Evolutionary conservation across 2,329 filamentous ascomycete species (phyloP).

Genomic region (Chalaropsis thielavioides): DNA sequence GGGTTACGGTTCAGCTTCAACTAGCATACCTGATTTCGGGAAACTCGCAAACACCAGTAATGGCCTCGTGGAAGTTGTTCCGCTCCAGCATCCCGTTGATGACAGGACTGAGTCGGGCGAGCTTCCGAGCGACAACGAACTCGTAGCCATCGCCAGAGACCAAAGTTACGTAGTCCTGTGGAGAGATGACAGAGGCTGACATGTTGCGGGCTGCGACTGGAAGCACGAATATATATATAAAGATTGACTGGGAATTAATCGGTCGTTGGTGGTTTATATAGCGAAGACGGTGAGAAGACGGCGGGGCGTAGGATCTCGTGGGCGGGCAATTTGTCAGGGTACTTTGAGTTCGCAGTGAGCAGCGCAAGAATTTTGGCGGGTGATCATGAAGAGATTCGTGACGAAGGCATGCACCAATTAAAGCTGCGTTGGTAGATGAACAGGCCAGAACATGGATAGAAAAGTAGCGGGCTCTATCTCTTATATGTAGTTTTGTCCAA

Average conservation of each 20-base stretch:
- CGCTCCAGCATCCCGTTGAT: constrained; percentile 63
- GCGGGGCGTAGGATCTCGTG: background rate
- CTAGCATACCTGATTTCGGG: constrained; percentile 18
- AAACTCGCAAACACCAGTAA: constrained; percentile 18
- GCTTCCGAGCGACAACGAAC: constrained; percentile 59
- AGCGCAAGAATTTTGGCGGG: background rate
- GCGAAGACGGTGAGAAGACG: background rate
- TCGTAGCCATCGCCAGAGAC: constrained; percentile 63
- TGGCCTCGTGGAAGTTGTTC: constrained; percentile 31
- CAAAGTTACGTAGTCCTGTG: constrained; percentile 58
- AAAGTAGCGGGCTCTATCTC: too few relatives aligned
- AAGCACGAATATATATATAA: background rate
- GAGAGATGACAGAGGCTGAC: background rate
- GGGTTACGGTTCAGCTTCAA: background rate
- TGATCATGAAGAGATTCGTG: background rate
- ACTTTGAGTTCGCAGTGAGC: background rate
- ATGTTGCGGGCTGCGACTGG: background rate
- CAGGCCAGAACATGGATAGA: too few relatives aligned
- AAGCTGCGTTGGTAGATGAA: background rate
- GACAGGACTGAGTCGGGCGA: constrained; percentile 52
- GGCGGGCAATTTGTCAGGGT: background rate
- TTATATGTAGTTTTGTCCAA: background rate
- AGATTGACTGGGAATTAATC: background rate
- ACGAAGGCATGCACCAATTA: background rate
- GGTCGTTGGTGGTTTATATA: background rate